phyloP scores from a whole-genome alignment of 2,329 filamentous ascomycete species.

The Trichophyton rubrum region DNA sequence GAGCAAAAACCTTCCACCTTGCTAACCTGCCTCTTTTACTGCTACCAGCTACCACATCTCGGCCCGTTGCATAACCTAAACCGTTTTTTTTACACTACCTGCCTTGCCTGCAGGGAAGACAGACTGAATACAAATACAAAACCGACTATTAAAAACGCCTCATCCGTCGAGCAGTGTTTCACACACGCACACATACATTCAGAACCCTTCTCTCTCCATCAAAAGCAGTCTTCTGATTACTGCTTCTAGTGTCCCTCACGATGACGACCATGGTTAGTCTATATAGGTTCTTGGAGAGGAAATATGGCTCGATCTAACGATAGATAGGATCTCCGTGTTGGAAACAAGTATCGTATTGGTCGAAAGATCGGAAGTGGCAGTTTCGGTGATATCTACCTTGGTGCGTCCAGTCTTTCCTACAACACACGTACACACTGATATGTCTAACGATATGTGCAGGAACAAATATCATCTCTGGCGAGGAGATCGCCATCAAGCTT shows the following conservation, averaged over 20 bases:
- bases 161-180: neutral
- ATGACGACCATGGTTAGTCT: constrained; percentile 53
- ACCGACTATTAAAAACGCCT: neutral
- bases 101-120: neutral
- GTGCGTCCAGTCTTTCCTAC: constrained; percentile 31
- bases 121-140: neutral
- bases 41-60: neutral
- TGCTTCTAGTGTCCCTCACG: constrained; percentile 18
- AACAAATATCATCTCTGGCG: constrained; percentile 98
- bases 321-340: constrained; percentile 83
- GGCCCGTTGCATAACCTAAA: neutral
- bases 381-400: constrained; percentile 96
- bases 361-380: constrained; percentile 96
- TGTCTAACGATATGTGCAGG: constrained; percentile 37
- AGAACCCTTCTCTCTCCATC: constrained; percentile 12
- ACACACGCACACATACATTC: neutral
- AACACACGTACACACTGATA: constrained; percentile 10
- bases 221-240: constrained; percentile 13
- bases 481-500: constrained; percentile 99
- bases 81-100: neutral
- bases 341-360: constrained; percentile 99
- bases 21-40: neutral
- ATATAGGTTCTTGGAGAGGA: neutral
- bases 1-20: neutral
- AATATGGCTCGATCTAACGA: neutral